A percentile compares a stretch with the other conserved stretches of the same genome.
phyloP scores from a whole-genome alignment of 805 yeast genomes.

The Sugiyamaella smithiae region DNA sequence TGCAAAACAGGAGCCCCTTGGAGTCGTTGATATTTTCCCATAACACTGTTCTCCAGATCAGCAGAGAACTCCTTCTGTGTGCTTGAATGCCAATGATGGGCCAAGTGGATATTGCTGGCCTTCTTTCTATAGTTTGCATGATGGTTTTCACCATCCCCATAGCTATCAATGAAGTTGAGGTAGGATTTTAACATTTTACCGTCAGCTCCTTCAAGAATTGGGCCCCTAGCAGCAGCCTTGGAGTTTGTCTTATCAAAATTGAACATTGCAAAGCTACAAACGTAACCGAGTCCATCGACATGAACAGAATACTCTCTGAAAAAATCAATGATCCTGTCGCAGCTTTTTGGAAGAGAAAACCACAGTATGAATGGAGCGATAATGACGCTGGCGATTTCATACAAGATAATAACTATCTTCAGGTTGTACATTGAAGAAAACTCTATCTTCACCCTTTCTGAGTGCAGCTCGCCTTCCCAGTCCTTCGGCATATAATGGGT shows the following conservation, averaged over 20 bases:
- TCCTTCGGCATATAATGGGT: conserved; percentile 87
- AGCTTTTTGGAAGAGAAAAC: conserved; percentile 69
- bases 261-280: conserved; percentile 92
- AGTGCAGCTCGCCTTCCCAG: conserved; percentile 85
- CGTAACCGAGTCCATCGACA: conserved; percentile 92
- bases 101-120: neutral
- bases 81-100: neutral
- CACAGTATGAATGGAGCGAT: conserved; percentile 89
- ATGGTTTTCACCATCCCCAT: conserved; percentile 41
- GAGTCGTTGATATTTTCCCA: conserved; percentile 31
- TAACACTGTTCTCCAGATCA: conserved; percentile 31
- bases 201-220: conserved; percentile 42
- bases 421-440: conserved; percentile 77
- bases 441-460: conserved; percentile 80
- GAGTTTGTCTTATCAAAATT: conserved; percentile 57
- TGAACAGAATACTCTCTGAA: conserved; percentile 86
- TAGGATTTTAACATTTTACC: conserved; percentile 92
- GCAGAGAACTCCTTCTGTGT: neutral
- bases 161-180: conserved; percentile 81
- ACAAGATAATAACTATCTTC: conserved; percentile 62
- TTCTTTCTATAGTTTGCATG: neutral
- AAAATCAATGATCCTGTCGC: conserved; percentile 82
- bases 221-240: conserved; percentile 17
- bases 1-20: conserved; percentile 13
- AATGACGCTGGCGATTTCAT: conserved; percentile 78